Base-by-base conservation (phyloP, 164 flowering plant genomes). In the Annona cherimola region DNA sequence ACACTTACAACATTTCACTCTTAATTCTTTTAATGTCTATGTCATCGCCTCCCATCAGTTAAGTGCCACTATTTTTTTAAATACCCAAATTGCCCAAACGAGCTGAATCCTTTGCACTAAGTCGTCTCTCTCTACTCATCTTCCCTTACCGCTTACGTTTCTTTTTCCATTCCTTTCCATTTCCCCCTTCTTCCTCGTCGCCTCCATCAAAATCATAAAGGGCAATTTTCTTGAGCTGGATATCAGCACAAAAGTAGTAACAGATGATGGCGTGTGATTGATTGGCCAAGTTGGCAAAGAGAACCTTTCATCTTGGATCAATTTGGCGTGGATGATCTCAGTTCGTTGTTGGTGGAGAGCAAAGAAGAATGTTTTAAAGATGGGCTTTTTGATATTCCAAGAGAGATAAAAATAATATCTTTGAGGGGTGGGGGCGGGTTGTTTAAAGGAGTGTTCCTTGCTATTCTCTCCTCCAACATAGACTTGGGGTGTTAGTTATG, bases 201-300 rank as follows among this genome's bases (percentile, higher is more conserved):
- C 35, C 35, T 26, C 35, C 89, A 73, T 95, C 98, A 83, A 93
- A 91, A 73, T 95, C 99, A 76, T 91, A 86, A 2, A 95, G 86
- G 63, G 75, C 97, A 0, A 98, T 95, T 81, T 93, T 95, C 84
- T 93, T 93, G 35, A 95, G 91, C 50, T 89, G 45, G 54, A 94
- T 85, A 70, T 93, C 98, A 0, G 89, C 69, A 41, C 96, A 84
- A 69, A 86, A 90, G 82, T 73, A 86, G 45, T 94, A 79, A 7
- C 92, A 87, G 2, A 14, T 42, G 45, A 84, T 71, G 91, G 59
- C 97, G 90, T 20, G 92, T 87, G 68, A 91, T 75, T 71, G 98
- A 89, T 73, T 91, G 98, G 45, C 99, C 94, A 45, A 95, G 97
- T 77, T 93, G 96, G 97, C 96, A 91, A 41, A 95, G 76, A 63